Conservation (phyloP, 2,329 filamentous ascomycete genomes). For the Clonostachys rhizophaga region DNA sequence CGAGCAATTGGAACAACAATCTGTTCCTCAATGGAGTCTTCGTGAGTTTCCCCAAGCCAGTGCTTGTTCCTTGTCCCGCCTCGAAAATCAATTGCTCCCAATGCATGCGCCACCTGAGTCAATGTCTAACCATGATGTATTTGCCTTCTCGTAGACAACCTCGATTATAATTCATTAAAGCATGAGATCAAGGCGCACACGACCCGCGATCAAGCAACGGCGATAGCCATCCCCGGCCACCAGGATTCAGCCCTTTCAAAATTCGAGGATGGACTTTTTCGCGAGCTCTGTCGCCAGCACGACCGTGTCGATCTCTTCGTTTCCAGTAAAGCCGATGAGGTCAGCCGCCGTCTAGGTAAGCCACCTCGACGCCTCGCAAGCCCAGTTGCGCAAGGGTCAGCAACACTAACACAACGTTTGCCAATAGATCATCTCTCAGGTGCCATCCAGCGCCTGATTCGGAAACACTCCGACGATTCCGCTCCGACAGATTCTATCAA, state of each 20-base stretch:
- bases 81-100: too few species aligned
- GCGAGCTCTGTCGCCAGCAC: slow-evolving; percentile 69
- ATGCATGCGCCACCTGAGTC: too few species aligned
- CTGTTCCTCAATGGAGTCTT: slow-evolving; percentile 77
- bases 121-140: slow-evolving; percentile 1
- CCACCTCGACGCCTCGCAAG: neutral
- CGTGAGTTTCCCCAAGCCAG: slow-evolving; percentile 38
- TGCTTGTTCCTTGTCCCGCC: slow-evolving; percentile 1
- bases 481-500: slow-evolving; percentile 26
- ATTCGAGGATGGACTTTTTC: slow-evolving; percentile 70
- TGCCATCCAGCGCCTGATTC: slow-evolving; percentile 39
- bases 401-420: neutral
- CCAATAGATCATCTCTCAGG: slow-evolving; percentile 42
- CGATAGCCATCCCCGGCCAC: slow-evolving; percentile 71
- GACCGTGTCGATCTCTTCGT: slow-evolving; percentile 76
- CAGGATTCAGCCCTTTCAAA: slow-evolving; percentile 50
- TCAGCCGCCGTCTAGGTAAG: slow-evolving; percentile 64
- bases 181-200: slow-evolving; percentile 79
- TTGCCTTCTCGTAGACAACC: slow-evolving; percentile 56
- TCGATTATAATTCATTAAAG: slow-evolving; percentile 87
- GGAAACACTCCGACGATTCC: slow-evolving; percentile 30
- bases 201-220: slow-evolving; percentile 61
- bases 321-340: slow-evolving; percentile 74
- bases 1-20: slow-evolving; percentile 63
- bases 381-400: too few species aligned